A percentile compares a stretch with the other conserved stretches of the same genome.
Evolutionary conservation across 2,329 filamentous ascomycete genomes (phyloP).

Genomic region (Elsinoe batatas): DNA sequence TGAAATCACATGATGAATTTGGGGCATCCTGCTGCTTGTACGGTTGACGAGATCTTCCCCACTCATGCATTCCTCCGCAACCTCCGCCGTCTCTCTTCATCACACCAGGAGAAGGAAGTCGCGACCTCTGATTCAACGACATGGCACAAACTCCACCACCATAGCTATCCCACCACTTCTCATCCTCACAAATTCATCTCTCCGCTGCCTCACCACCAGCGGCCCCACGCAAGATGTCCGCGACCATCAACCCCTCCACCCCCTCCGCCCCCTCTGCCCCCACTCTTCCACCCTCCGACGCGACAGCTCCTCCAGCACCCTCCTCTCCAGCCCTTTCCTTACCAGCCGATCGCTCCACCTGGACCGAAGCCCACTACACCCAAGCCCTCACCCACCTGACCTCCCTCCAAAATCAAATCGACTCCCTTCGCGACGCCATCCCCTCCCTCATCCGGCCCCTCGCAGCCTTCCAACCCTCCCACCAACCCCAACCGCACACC

Average conservation of each 20-base stretch:
- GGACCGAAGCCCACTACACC: constrained; percentile 33
- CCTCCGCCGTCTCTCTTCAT: neutral
- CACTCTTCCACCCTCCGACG: neutral
- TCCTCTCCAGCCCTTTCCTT: neutral
- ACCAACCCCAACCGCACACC: neutral
- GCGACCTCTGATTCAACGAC: neutral
- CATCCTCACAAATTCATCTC: neutral
- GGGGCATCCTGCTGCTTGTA: neutral
- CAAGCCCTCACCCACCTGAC: constrained; percentile 37
- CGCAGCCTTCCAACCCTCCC: constrained; percentile 15
- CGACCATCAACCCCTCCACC: neutral
- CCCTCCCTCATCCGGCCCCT: constrained; percentile 35
- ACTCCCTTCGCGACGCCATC: constrained; percentile 34
- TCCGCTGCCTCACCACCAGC: neutral
- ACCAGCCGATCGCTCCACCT: constrained; percentile 16
- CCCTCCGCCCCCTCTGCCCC: neutral
- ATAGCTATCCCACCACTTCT: neutral
- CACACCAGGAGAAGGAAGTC: neutral
- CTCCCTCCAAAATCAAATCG: constrained; percentile 35
- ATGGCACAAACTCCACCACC: neutral
- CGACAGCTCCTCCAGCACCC: neutral
- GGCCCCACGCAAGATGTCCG: neutral
- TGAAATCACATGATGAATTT: neutral
- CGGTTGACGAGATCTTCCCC: neutral
- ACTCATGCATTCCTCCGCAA: neutral